These are phyloP conservation scores for Apodospora peruviana DNA, from an alignment of 495 filamentous ascomycete species.

Conservation along the genomic window DNA sequence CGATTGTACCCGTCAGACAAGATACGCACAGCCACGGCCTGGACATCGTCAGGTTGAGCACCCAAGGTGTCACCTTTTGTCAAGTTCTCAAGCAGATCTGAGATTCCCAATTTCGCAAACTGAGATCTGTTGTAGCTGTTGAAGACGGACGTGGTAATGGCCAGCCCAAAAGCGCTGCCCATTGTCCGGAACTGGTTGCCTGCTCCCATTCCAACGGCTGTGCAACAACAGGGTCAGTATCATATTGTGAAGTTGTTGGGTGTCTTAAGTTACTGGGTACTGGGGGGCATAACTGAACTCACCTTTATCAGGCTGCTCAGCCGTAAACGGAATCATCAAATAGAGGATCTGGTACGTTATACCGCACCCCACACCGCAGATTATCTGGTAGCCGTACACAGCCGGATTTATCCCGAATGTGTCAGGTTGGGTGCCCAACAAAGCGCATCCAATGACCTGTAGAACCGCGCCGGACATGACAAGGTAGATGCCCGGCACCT, in stretches of 20 bases:
- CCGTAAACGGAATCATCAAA: constrained; percentile 4
- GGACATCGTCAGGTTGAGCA: background rate
- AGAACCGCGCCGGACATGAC: constrained; percentile 1
- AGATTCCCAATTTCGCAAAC: background rate
- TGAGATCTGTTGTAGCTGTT: constrained; percentile 9
- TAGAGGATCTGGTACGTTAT: constrained; percentile 14
- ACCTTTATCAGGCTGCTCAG: constrained; percentile 2
- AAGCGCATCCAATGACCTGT: constrained; percentile 11
- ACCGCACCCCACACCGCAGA: constrained; percentile 28
- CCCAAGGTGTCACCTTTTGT: background rate
- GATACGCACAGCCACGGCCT: background rate
- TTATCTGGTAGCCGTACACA: constrained; percentile 26
- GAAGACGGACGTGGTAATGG: constrained; percentile 16
- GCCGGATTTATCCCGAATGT: constrained; percentile 10
- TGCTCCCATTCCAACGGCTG: constrained; percentile 12
- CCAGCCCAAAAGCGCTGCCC: constrained; percentile 10
- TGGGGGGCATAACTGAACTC: background rate
- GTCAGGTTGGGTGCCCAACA: constrained; percentile 5
- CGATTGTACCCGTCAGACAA: constrained; percentile 14
- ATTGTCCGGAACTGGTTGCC: constrained; percentile 14
- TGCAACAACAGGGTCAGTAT: background rate
- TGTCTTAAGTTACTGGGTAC: background rate
- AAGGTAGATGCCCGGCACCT: constrained; percentile 7
- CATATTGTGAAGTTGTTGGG: background rate
- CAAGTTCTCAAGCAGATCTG: background rate